Conservation (phyloP, 2,329 filamentous ascomycete species). For the Verticillium albo-atrum region DNA sequence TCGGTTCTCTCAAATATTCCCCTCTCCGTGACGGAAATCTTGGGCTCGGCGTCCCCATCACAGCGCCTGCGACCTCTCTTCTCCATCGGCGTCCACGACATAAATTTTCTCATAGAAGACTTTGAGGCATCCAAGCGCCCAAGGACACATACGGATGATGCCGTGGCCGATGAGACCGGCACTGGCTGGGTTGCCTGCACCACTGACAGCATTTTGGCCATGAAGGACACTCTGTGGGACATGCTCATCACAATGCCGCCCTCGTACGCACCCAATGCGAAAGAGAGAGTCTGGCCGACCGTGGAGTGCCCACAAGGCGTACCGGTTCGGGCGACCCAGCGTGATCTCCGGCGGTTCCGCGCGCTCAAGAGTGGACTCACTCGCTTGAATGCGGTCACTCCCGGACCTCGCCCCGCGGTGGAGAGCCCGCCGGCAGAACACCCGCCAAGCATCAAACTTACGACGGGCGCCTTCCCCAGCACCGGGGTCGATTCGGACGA, state of each 20-base stretch:
- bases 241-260: constrained; percentile 79
- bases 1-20: constrained; percentile 92
- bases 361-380: constrained; percentile 61
- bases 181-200: constrained; percentile 90
- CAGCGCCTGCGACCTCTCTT: constrained; percentile 80
- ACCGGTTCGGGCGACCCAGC: constrained; percentile 78
- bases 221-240: constrained; percentile 86
- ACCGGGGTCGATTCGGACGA: constrained; percentile 36
- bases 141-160: constrained; percentile 22
- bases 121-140: constrained; percentile 40
- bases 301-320: constrained; percentile 63
- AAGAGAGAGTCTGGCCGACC: constrained; percentile 67
- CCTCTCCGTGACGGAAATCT: constrained; percentile 61
- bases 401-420: neutral
- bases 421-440: neutral
- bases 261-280: constrained; percentile 50
- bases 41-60: constrained; percentile 58
- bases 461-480: constrained; percentile 8
- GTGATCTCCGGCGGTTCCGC: constrained; percentile 78
- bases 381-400: constrained; percentile 29
- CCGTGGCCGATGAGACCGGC: constrained; percentile 41
- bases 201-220: constrained; percentile 85
- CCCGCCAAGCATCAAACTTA: constrained; percentile 9
- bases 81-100: constrained; percentile 89
- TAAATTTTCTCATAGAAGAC: constrained; percentile 67